These are phyloP conservation scores for Paradendryphiella salina DNA, from an alignment of 2,329 filamentous ascomycete genomes.

Conservation along the genomic window DNA sequence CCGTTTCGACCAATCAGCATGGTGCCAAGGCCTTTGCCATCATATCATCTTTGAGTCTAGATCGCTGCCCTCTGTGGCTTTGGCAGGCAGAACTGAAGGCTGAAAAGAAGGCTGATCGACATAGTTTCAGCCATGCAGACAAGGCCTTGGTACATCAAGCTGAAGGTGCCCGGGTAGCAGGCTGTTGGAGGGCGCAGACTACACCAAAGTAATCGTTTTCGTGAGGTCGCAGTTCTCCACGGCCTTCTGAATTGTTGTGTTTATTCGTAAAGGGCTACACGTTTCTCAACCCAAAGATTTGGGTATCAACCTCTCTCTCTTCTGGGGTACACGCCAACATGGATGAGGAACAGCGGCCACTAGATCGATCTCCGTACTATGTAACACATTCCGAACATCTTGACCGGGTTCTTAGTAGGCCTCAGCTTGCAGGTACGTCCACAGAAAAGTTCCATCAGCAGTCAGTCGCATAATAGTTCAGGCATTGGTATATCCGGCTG, in stretches of 20 bases:
- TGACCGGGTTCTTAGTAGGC: conserved; percentile 24
- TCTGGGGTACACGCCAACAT: background rate
- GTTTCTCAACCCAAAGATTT: too few relatives aligned
- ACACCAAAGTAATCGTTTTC: background rate
- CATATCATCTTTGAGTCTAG: background rate
- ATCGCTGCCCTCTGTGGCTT: conserved; percentile 1
- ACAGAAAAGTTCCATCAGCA: background rate
- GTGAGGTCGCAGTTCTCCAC: too few relatives aligned
- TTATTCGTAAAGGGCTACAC: too few relatives aligned
- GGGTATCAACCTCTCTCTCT: background rate
- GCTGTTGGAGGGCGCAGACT: background rate
- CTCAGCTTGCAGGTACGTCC: conserved; percentile 26
- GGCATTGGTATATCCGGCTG: conserved; percentile 32
- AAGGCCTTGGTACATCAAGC: background rate
- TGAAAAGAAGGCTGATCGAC: background rate
- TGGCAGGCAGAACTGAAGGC: background rate
- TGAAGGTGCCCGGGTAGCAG: background rate
- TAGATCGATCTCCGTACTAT: conserved; percentile 27
- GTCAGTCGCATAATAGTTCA: background rate
- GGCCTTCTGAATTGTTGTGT: background rate
- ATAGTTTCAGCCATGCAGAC: background rate
- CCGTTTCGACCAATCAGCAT: conserved; percentile 2
- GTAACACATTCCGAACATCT: conserved; percentile 26
- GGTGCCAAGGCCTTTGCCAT: conserved; percentile 6
- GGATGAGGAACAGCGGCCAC: conserved; percentile 15